Percentiles rank a stretch among this genome's conserved stretches.
These are phyloP conservation scores for Umbilicus rupestris DNA, from an alignment of 164 flowering plant genomes.

Conservation along the genomic window DNA sequence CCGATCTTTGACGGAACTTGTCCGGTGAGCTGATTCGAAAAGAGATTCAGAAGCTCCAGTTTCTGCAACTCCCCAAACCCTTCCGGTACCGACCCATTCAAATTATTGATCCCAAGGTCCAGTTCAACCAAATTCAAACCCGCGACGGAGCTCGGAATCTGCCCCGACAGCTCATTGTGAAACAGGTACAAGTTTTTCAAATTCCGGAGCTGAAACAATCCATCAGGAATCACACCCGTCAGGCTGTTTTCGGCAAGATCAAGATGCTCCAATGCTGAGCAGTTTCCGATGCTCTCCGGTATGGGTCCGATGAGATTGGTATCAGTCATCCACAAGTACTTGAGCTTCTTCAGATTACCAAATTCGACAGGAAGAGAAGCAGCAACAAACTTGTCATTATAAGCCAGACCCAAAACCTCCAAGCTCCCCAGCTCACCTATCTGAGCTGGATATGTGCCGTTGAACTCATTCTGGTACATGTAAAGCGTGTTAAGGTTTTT, in stretches of 20 bases:
- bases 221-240: constrained; percentile 18
- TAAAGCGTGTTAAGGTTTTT: background rate
- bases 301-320: constrained; percentile 27
- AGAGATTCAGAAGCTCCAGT: constrained; percentile 12
- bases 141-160: constrained; percentile 15
- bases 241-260: constrained; percentile 19
- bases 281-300: constrained; percentile 19
- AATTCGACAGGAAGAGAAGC: constrained; percentile 16
- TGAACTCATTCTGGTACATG: constrained; percentile 12
- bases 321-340: constrained; percentile 6
- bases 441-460: constrained; percentile 20
- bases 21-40: constrained; percentile 24
- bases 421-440: constrained; percentile 22
- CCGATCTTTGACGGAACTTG: constrained; percentile 31
- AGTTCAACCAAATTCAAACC: constrained; percentile 13
- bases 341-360: constrained; percentile 18
- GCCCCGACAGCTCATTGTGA: constrained; percentile 20
- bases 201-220: constrained; percentile 18
- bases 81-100: constrained; percentile 23
- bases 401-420: constrained; percentile 13
- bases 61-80: constrained; percentile 19
- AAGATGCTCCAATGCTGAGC: constrained; percentile 18
- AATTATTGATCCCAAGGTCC: constrained; percentile 21
- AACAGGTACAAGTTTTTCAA: constrained; percentile 16
- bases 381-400: constrained; percentile 13